These are phyloP conservation scores for Phylloporus scabripes DNA, from an alignment of 768 basidiomycete genomes.

Conservation along the genomic window DNA sequence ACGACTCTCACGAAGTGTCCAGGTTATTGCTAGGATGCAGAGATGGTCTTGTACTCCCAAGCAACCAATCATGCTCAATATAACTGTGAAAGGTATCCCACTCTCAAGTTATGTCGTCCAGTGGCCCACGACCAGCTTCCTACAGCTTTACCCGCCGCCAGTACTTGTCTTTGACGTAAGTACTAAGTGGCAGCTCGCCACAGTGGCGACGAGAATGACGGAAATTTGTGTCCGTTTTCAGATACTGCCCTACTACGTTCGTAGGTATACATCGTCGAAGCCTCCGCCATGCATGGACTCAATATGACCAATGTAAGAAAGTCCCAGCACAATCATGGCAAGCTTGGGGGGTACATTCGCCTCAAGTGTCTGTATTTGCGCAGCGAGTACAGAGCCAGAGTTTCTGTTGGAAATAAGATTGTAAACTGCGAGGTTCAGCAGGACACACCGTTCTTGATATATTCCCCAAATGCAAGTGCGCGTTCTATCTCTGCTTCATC, in stretches of 20 bases:
- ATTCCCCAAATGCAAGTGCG: slow-evolving; percentile 70
- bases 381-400: slow-evolving; percentile 73
- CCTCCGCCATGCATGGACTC: too few species aligned
- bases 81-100: background rate
- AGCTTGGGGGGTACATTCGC: slow-evolving; percentile 56
- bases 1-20: background rate
- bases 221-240: background rate
- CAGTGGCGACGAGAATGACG: background rate
- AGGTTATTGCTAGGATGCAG: too few species aligned
- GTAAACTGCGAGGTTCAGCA: background rate
- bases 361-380: slow-evolving; percentile 80
- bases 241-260: background rate
- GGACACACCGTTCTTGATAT: slow-evolving; percentile 74
- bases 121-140: too few species aligned
- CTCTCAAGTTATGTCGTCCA: too few species aligned
- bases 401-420: slow-evolving; percentile 45
- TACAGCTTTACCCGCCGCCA: too few species aligned
- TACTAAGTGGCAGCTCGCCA: too few species aligned
- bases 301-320: background rate
- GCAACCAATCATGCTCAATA: background rate
- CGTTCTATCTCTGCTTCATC: slow-evolving; percentile 70
- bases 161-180: too few species aligned
- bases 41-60: background rate
- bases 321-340: background rate
- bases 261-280: background rate